Conservation (phyloP, 2,329 filamentous ascomycete genomes). For the Seiridium unicorne region DNA sequence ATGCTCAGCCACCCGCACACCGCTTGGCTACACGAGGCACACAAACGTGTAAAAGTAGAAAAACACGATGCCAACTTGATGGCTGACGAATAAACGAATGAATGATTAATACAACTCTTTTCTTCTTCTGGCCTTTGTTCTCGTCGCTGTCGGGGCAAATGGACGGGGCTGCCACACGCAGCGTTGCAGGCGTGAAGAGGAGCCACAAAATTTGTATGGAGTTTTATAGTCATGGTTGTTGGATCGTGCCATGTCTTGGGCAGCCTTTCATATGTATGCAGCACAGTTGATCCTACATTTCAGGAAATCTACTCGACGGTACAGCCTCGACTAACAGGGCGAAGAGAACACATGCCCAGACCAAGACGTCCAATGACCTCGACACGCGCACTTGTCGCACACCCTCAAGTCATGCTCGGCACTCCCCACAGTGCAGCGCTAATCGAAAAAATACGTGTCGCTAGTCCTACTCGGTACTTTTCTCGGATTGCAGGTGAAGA, state of each 20-base stretch:
- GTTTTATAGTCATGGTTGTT: no score
- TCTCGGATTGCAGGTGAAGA: background rate
- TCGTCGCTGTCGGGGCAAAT: no score
- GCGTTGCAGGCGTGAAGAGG: no score
- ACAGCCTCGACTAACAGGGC: background rate
- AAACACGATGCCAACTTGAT: background rate
- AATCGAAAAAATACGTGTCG: background rate
- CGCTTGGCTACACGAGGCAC: background rate
- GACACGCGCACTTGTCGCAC: conserved; percentile 4
- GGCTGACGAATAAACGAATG: no score
- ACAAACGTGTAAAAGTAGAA: background rate
- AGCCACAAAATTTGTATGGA: no score
- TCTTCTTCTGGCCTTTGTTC: no score
- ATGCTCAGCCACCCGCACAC: background rate
- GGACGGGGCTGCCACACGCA: no score
- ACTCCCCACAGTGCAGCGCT: background rate
- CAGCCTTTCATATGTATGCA: no score
- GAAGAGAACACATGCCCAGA: conserved; percentile 3
- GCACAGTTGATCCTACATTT: no score
- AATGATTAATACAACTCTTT: no score
- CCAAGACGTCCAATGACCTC: conserved; percentile 3
- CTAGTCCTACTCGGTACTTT: conserved; percentile 1
- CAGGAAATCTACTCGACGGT: background rate
- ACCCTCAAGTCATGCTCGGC: background rate
- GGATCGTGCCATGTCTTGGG: no score